These are phyloP conservation scores for Pleodorina starrii DNA, from an alignment of 139 green algal species.

Conservation along the genomic window DNA sequence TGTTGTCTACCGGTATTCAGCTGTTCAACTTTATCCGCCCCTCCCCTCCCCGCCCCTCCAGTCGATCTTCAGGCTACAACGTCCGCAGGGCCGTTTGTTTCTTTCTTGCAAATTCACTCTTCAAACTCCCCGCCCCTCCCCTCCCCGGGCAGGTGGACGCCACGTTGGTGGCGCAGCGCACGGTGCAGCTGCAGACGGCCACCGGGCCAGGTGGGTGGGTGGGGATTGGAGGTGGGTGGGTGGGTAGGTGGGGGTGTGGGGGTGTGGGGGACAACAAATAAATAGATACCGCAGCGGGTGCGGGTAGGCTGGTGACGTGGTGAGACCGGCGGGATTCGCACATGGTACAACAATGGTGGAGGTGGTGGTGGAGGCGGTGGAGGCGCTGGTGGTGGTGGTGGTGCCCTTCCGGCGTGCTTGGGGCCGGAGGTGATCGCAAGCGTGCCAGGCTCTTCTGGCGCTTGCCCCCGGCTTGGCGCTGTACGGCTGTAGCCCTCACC, in stretches of 20 bases:
- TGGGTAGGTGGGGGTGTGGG: not conserved
- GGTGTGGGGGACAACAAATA: no score
- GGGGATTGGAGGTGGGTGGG: not conserved
- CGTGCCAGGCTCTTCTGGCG: no score
- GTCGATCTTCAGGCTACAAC: no score
- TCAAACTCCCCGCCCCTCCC: no score
- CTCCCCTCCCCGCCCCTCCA: no score
- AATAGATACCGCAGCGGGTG: no score
- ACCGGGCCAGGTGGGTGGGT: slow-evolving; percentile 12
- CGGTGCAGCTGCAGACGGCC: slow-evolving; percentile 1
- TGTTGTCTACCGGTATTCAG: not conserved
- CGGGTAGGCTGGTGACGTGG: not conserved
- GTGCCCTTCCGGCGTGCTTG: not conserved
- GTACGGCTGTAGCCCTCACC: no score
- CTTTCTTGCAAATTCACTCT: no score
- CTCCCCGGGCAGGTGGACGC: not conserved
- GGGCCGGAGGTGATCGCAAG: not conserved
- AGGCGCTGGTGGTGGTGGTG: not conserved
- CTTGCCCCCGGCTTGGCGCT: no score
- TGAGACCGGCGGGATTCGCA: not conserved
- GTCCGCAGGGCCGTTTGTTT: no score
- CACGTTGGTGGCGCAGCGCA: slow-evolving; percentile 12
- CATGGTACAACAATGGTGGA: not conserved
- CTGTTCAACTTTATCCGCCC: not conserved
- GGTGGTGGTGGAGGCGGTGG: not conserved